These are phyloP conservation scores for Xylariaceae sp. DNA, from an alignment of 2,329 filamentous ascomycete species.

Conservation along the genomic window DNA sequence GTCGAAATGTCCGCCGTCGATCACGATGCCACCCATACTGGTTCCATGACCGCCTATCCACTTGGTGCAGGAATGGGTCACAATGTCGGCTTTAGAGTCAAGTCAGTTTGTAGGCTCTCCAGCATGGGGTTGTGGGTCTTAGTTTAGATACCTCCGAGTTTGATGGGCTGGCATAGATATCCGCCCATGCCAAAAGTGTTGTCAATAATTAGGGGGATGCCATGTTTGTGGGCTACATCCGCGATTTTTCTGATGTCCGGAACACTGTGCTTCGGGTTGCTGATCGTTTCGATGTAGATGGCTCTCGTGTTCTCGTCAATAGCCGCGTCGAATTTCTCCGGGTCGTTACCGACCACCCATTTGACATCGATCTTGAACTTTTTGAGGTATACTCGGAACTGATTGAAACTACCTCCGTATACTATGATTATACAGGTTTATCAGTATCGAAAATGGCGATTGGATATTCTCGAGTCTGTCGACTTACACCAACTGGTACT, in stretches of 20 bases:
- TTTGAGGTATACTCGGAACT: conserved; percentile 42
- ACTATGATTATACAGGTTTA: conserved; percentile 21
- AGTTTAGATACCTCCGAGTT: conserved; percentile 53
- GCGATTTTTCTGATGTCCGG: conserved; percentile 70
- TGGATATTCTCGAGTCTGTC: not conserved
- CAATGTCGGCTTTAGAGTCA: conserved; percentile 59
- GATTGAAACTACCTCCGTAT: conserved; percentile 44
- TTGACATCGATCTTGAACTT: conserved; percentile 44
- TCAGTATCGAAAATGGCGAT: conserved; percentile 9
- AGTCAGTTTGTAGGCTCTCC: conserved; percentile 13
- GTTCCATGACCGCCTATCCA: conserved; percentile 77
- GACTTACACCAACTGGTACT: conserved; percentile 40
- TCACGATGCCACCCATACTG: conserved; percentile 68
- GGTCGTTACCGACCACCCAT: conserved; percentile 39
- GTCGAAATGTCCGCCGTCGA: conserved; percentile 72
- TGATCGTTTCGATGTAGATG: conserved; percentile 39
- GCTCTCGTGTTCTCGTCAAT: conserved; percentile 37
- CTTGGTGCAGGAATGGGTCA: conserved; percentile 72
- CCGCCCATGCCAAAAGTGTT: conserved; percentile 75
- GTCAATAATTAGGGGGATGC: conserved; percentile 52
- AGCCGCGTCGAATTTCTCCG: conserved; percentile 35
- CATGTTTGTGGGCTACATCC: conserved; percentile 55
- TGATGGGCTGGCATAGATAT: conserved; percentile 67
- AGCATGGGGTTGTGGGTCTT: not conserved
- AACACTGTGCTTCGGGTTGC: conserved; percentile 45